phyloP scores from a whole-genome alignment of 805 yeast genomes.

The Candida vaughaniae region DNA sequence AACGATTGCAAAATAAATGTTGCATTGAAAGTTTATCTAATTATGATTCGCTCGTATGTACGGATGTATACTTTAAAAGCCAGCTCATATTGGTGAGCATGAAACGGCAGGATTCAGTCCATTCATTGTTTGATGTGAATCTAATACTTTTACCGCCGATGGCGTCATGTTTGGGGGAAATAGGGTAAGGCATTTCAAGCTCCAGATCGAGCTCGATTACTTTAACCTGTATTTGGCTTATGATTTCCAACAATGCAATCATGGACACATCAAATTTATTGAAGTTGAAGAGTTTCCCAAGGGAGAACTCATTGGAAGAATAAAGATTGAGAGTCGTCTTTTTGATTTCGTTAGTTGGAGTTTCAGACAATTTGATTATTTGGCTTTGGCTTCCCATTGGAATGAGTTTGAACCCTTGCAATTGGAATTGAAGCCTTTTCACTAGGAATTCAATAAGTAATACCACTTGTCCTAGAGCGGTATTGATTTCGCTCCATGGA shows the following conservation, averaged over 20 bases:
- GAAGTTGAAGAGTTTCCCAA: constrained; percentile 69
- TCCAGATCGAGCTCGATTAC: constrained; percentile 48
- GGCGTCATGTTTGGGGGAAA: constrained; percentile 54
- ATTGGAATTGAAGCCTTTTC: constrained; percentile 51
- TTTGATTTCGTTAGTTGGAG: constrained; percentile 16
- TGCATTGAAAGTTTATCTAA: too few species aligned
- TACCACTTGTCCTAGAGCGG: constrained; percentile 84
- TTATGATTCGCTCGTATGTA: too few species aligned
- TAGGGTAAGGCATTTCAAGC: constrained; percentile 71
- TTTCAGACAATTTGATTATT: constrained; percentile 51
- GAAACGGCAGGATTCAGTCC: constrained; percentile 89
- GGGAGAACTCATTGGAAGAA: constrained; percentile 70
- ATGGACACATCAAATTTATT: constrained; percentile 77
- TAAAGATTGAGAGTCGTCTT: constrained; percentile 53
- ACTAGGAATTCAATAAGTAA: constrained; percentile 65
- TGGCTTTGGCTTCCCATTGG: constrained; percentile 86
- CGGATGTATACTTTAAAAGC: constrained; percentile 78
- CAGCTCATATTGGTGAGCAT: constrained; percentile 76
- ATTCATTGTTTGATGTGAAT: constrained; percentile 69
- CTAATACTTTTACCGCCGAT: constrained; percentile 79
- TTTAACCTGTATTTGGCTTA: constrained; percentile 49
- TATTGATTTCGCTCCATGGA: constrained; percentile 89
- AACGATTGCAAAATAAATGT: too few species aligned
- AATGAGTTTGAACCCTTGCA: constrained; percentile 60
- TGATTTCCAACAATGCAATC: constrained; percentile 70